Conservation (phyloP, 345 rosid genomes). For the Ceriops zippeliana region DNA sequence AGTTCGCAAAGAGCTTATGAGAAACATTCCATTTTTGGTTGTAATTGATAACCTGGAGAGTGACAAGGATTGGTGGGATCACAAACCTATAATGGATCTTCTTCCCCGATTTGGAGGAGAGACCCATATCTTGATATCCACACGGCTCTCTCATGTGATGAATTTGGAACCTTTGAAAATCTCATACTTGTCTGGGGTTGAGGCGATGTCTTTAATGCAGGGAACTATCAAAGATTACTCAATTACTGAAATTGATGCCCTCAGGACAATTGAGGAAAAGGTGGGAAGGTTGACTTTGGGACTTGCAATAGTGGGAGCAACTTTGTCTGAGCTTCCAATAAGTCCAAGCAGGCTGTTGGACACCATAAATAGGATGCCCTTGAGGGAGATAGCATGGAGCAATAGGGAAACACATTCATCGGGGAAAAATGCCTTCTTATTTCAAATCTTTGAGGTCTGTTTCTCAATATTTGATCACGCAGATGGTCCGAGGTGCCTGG, state of each 20-base stretch:
- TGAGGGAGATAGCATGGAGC: slow-evolving; percentile 57
- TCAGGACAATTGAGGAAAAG: slow-evolving; percentile 79
- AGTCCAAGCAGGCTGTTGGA: slow-evolving; percentile 84
- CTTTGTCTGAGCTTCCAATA: slow-evolving; percentile 83
- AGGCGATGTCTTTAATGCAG: slow-evolving; percentile 85
- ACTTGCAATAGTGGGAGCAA: slow-evolving; percentile 74
- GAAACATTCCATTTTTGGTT: slow-evolving; percentile 84
- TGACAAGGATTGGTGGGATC: slow-evolving; percentile 99
- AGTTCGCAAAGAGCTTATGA: slow-evolving; percentile 79
- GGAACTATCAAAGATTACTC: slow-evolving; percentile 62
- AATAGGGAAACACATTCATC: slow-evolving; percentile 45
- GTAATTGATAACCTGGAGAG: slow-evolving; percentile 89
- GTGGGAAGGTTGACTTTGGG: slow-evolving; percentile 75
- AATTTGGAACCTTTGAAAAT: slow-evolving; percentile 83
- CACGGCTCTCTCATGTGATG: slow-evolving; percentile 66
- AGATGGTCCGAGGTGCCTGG: slow-evolving; percentile 81
- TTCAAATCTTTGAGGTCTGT: slow-evolving; percentile 91
- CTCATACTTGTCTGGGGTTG: slow-evolving; percentile 73
- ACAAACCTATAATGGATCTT: slow-evolving; percentile 85
- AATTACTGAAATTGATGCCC: slow-evolving; percentile 60
- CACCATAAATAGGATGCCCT: slow-evolving; percentile 80
- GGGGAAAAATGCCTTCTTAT: slow-evolving; percentile 55
- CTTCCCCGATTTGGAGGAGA: slow-evolving; percentile 95
- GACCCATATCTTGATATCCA: slow-evolving; percentile 83
- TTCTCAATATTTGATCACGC: slow-evolving; percentile 95